Percentiles rank a stretch among this genome's conserved stretches.
Conservation (phyloP, 2,329 filamentous ascomycete species). For the Fonsecaea pugnacius region DNA sequence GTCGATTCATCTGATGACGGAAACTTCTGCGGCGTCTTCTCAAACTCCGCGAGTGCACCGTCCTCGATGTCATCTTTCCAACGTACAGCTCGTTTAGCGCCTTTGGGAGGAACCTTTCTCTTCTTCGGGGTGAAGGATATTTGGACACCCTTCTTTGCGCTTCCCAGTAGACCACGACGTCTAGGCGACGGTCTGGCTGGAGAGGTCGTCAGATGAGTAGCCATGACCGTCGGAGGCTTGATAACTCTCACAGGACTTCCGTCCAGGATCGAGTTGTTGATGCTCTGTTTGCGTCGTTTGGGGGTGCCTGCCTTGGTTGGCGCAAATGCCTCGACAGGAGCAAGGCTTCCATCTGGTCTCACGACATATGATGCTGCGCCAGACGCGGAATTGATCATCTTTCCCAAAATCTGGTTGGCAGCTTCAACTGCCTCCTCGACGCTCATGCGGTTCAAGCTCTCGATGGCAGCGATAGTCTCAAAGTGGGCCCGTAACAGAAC, state of each 20-base stretch:
- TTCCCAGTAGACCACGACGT: slow-evolving; percentile 67
- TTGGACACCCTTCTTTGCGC: slow-evolving; percentile 69
- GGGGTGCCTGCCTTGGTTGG: slow-evolving; percentile 75
- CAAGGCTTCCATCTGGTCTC: slow-evolving; percentile 77
- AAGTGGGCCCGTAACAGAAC: slow-evolving; percentile 87
- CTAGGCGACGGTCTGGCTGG: slow-evolving; percentile 80
- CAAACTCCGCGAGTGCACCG: slow-evolving; percentile 84
- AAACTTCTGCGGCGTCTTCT: slow-evolving; percentile 78
- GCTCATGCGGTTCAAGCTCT: slow-evolving; percentile 78
- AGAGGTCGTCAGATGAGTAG: slow-evolving; percentile 51
- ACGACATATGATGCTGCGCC: slow-evolving; percentile 79
- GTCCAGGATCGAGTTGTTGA: slow-evolving; percentile 46
- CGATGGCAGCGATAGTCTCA: slow-evolving; percentile 82
- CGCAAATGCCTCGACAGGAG: slow-evolving; percentile 63
- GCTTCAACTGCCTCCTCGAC: slow-evolving; percentile 81
- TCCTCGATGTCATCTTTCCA: slow-evolving; percentile 93
- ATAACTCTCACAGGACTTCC: slow-evolving; percentile 52
- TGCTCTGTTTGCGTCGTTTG: slow-evolving; percentile 63
- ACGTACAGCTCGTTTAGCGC: slow-evolving; percentile 73
- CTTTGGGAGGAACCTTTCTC: slow-evolving; percentile 66
- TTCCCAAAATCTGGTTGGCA: slow-evolving; percentile 75
- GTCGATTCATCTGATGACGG: slow-evolving; percentile 54
- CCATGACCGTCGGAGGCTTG: slow-evolving; percentile 45
- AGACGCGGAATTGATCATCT: slow-evolving; percentile 76
- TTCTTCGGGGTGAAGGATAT: slow-evolving; percentile 77